A percentile compares a stretch with the other conserved stretches of the same genome.
phyloP scores from a whole-genome alignment of 495 filamentous ascomycete species.

The Podospora conica region DNA sequence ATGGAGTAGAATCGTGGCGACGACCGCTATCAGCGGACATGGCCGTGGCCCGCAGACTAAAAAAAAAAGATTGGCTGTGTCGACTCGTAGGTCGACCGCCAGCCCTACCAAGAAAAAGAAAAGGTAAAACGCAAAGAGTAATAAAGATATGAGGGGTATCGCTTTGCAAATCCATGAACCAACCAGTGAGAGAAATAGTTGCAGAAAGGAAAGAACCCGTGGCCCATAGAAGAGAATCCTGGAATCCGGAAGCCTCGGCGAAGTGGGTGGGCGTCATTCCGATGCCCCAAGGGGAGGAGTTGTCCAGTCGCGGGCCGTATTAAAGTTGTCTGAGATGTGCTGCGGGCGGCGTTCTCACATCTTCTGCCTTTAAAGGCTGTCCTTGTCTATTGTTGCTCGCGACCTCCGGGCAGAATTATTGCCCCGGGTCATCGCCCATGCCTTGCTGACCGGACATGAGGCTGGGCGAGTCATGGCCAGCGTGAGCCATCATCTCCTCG shows the following conservation, averaged over 20 bases:
- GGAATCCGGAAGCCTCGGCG: neutral
- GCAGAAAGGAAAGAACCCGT: neutral
- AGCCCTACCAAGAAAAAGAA: neutral
- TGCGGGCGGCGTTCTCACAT: neutral
- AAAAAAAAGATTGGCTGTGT: neutral
- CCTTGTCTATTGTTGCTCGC: neutral
- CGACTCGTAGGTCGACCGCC: neutral
- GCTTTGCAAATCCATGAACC: conserved; percentile 7
- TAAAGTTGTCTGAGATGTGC: neutral
- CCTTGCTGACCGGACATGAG: conserved; percentile 17
- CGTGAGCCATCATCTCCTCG: conserved; percentile 31
- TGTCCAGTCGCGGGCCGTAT: too few species aligned
- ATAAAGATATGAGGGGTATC: conserved; percentile 2
- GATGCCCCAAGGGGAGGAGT: too few species aligned
- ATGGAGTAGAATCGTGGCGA: neutral
- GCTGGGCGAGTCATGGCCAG: conserved; percentile 6
- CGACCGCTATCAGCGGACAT: neutral
- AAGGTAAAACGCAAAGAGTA: neutral
- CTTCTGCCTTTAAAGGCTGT: neutral
- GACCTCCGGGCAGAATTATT: neutral
- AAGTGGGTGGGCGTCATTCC: neutral
- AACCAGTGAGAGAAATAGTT: neutral
- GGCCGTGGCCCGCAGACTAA: neutral
- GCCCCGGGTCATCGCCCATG: conserved; percentile 27
- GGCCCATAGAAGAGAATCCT: neutral